Evolutionary conservation across 2,329 filamentous ascomycete genomes (phyloP), one percentile per base, ranked within the genome.

Genomic region (Phialemoniopsis sp.): DNA sequence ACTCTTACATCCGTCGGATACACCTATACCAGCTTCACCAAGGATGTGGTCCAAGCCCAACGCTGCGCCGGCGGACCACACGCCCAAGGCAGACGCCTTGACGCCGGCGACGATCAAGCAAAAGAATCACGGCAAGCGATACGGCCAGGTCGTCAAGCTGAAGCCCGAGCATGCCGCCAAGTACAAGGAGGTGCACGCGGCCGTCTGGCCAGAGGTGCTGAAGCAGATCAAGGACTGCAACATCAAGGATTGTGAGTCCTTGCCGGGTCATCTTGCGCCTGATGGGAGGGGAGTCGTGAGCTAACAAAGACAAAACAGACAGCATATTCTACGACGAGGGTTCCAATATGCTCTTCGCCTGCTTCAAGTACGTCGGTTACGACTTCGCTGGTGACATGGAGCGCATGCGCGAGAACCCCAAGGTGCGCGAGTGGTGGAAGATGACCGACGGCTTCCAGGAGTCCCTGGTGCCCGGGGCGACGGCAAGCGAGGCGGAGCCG

Each of bases 371-470:
- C 52, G 69, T 85, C n/a, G 87, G 87, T 0, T 75, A 75, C 43
- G 75, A 87, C 46, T 89, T 78, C 44, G 80, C 76, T 3, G 81
- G 70, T 9, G 87, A 91, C 54, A 90, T 91, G 87, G 73, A 78
- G 59, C 72, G 69, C 45, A 89, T 90, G 85, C 71, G 73, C 2
- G 78, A 78, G 41, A 88, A 89, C 50, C 73, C 78, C 1, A 82
- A 82, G 54, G 83, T 90, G 28, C 73, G 78, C 40, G 80, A 85
- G 58, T 91, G 87, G 87, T 91, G 86, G 86, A 67, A 67, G 42
- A 83, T 90, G 80, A 90, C 87, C 36, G 87, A 91, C 58, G 68
- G 70, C 13, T 87, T 82, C 70, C 87, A 90, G 63, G 82, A 80
- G 59, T 73, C 69, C 33, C 55, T 85, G 21, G 75, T 83, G 2